Evolutionary conservation across 1,284 basidiomycete genomes (phyloP).

Genomic region (Ceratobasidium sp.): DNA sequence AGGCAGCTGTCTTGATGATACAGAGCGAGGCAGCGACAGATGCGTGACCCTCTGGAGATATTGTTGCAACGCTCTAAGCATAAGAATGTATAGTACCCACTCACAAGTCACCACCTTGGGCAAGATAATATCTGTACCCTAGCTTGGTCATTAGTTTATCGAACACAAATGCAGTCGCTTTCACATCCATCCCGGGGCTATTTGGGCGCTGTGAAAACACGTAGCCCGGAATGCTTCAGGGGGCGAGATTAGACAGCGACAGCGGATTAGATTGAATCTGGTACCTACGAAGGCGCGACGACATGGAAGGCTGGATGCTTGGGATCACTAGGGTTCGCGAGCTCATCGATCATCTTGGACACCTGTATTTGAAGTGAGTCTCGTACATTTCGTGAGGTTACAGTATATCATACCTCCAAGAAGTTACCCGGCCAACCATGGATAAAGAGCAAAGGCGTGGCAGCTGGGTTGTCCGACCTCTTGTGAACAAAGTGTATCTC

Average conservation of each 20-base stretch:
- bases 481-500: slow-evolving; percentile 45
- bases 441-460: slow-evolving; percentile 41
- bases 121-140: slow-evolving; percentile 49
- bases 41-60: slow-evolving; percentile 21
- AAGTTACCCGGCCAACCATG: slow-evolving; percentile 48
- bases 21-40: slow-evolving; percentile 34
- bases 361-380: slow-evolving; percentile 32
- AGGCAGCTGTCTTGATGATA: slow-evolving; percentile 40
- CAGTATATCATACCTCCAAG: slow-evolving; percentile 34
- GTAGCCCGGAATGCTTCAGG: slow-evolving; percentile 49
- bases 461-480: slow-evolving; percentile 32
- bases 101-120: slow-evolving; percentile 51
- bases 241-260: neutral
- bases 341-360: slow-evolving; percentile 48
- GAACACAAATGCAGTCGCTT: slow-evolving; percentile 47
- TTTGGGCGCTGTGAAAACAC: slow-evolving; percentile 48
- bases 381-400: neutral
- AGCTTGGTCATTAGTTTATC: slow-evolving; percentile 50
- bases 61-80: neutral
- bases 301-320: slow-evolving; percentile 49
- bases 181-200: slow-evolving; percentile 48
- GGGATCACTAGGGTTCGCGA: slow-evolving; percentile 47
- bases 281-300: slow-evolving; percentile 49
- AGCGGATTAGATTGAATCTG: neutral
- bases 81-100: slow-evolving; percentile 16